These are phyloP conservation scores for Eucalyptus globulus DNA, from an alignment of 345 rosid genomes.

Conservation along the genomic window DNA sequence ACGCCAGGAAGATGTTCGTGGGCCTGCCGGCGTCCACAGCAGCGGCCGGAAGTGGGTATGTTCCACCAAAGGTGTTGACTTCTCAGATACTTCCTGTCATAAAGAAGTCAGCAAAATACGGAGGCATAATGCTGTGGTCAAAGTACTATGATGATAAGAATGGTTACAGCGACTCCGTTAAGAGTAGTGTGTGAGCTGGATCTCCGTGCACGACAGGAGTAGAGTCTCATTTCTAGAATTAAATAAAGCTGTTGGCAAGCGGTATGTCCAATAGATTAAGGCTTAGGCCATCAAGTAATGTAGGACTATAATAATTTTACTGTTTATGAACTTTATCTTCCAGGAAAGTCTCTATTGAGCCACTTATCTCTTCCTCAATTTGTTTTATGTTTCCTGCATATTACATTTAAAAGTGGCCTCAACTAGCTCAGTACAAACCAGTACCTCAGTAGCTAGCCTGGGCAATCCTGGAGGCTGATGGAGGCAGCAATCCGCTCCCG, in stretches of 20 bases:
- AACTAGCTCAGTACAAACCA: background rate
- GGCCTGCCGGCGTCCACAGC: constrained; percentile 51
- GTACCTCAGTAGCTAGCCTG: background rate
- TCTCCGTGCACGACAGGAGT: background rate
- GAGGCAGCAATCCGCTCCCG: background rate
- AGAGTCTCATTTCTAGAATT: background rate
- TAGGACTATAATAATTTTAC: background rate
- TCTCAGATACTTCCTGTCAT: constrained; percentile 28
- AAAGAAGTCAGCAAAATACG: constrained; percentile 30
- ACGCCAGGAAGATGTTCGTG: constrained; percentile 15
- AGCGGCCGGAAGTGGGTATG: constrained; percentile 42
- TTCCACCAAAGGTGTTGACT: constrained; percentile 25
- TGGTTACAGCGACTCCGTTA: constrained; percentile 31
- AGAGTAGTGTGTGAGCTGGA: constrained; percentile 12
- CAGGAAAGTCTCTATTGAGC: background rate
- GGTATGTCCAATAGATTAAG: background rate
- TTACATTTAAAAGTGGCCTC: background rate
- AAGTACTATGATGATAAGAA: constrained; percentile 31
- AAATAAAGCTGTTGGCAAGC: background rate
- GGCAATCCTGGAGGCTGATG: background rate
- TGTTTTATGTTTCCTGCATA: background rate
- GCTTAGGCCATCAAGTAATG: background rate
- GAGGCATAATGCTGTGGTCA: constrained; percentile 58
- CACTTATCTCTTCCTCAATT: background rate
- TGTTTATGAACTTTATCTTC: background rate